Percentiles rank a stretch among this genome's conserved stretches.
These are phyloP conservation scores for Plasmodium blacklocki DNA, from an alignment of 169 alveolate species.

Conservation along the genomic window DNA sequence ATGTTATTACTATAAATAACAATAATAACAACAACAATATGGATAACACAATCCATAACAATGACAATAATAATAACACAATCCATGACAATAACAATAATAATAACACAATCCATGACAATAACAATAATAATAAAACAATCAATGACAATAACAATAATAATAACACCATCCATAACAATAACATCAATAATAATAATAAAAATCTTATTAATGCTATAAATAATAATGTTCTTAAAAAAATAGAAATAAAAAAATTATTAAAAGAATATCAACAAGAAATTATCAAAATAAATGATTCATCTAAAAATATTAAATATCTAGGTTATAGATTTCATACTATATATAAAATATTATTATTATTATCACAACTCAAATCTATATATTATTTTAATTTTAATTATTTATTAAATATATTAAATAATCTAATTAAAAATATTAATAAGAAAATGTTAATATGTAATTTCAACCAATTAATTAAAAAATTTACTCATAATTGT, in stretches of 20 bases:
- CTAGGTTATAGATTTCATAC: slow-evolving; percentile 52
- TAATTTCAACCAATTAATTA: slow-evolving; percentile 66
- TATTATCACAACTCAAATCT: slow-evolving; percentile 24
- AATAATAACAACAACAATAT: slow-evolving; percentile 40
- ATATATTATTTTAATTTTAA: slow-evolving; percentile 46
- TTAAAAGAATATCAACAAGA: slow-evolving; percentile 67
- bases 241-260: slow-evolving; percentile 72
- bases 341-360: slow-evolving; percentile 57
- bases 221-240: slow-evolving; percentile 57
- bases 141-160: too few relatives aligned
- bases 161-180: too few relatives aligned
- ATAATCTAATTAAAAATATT: slow-evolving; percentile 50
- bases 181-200: slow-evolving; percentile 7
- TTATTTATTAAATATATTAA: slow-evolving; percentile 64
- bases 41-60: neutral
- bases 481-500: slow-evolving; percentile 70
- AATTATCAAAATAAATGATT: slow-evolving; percentile 53
- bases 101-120: too few relatives aligned
- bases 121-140: neutral
- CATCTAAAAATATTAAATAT: slow-evolving; percentile 51
- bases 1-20: slow-evolving; percentile 25
- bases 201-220: slow-evolving; percentile 43
- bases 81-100: too few relatives aligned
- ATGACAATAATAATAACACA: too few relatives aligned
- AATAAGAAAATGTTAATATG: slow-evolving; percentile 71